phyloP scores from a whole-genome alignment of 176 grass and related monocot species.

The sorghum (Sorghum bicolor) region DNA sequence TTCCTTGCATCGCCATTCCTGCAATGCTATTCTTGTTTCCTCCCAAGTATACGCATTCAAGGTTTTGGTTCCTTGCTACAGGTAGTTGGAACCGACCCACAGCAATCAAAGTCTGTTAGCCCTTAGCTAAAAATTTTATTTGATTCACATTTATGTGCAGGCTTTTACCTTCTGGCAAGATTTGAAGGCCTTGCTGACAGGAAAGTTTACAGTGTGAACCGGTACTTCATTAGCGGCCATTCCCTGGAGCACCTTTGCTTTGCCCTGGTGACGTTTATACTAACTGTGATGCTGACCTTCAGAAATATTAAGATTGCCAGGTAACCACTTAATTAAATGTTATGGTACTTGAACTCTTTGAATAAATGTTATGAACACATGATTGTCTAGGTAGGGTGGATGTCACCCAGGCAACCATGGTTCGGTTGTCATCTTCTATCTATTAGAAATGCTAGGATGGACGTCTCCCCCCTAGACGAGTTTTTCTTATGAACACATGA shows the following conservation, averaged over 20 bases:
- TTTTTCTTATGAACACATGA: neutral
- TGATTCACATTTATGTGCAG: slow-evolving; percentile 34
- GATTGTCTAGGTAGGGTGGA: neutral
- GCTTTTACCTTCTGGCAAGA: slow-evolving; percentile 88
- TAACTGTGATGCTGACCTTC: slow-evolving; percentile 82
- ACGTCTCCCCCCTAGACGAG: neutral
- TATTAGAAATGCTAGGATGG: neutral
- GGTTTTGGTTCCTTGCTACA: slow-evolving; percentile 95
- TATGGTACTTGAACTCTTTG: slow-evolving; percentile 5
- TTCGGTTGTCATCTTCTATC: neutral
- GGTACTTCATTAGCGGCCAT: slow-evolving; percentile 90
- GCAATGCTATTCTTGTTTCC: slow-evolving; percentile 82
- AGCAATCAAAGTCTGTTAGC: slow-evolving; percentile 4
- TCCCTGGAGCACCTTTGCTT: slow-evolving; percentile 96
- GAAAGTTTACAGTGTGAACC: slow-evolving; percentile 86
- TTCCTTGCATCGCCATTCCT: slow-evolving; percentile 86
- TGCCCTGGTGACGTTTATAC: slow-evolving; percentile 75
- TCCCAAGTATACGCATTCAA: slow-evolving; percentile 93
- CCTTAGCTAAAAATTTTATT: slow-evolving; percentile 13
- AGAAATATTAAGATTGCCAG: slow-evolving; percentile 92
- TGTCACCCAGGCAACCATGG: neutral
- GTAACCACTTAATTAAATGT: slow-evolving; percentile 41
- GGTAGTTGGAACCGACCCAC: slow-evolving; percentile 43
- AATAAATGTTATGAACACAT: neutral
- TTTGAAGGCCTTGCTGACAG: slow-evolving; percentile 87